Conservation (phyloP, 768 basidiomycete species). For the Udeniomyces megalosporus region DNA sequence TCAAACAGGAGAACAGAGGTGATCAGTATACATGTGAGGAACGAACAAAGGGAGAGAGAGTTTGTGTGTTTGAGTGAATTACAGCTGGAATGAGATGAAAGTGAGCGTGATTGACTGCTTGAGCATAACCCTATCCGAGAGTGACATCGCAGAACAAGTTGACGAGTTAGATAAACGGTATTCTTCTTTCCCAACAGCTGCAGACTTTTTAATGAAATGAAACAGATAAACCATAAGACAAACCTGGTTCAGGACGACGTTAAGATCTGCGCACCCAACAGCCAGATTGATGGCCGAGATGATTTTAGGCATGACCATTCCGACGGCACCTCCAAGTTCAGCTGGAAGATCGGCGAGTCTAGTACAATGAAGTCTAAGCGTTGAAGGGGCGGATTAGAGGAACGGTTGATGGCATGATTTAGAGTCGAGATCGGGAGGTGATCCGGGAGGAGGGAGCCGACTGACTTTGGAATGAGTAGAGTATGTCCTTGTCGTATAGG, state of each 20-base stretch:
- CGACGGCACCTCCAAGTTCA: background rate
- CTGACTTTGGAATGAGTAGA: constrained; percentile 4
- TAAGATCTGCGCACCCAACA: background rate
- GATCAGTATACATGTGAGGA: background rate
- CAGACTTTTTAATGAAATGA: background rate
- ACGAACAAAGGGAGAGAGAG: too few species aligned
- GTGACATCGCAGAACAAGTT: too few species aligned
- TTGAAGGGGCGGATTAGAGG: background rate
- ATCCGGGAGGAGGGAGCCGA: background rate
- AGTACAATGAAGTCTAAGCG: background rate
- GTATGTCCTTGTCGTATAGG: constrained; percentile 1
- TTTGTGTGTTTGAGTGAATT: too few species aligned
- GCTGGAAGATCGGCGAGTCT: background rate
- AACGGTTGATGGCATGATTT: background rate
- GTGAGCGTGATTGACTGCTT: too few species aligned
- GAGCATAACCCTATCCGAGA: too few species aligned
- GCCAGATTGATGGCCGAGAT: constrained; percentile 1
- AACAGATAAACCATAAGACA: background rate
- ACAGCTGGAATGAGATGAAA: too few species aligned
- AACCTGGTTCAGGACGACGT: constrained; percentile 1
- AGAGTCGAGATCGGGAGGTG: too few species aligned
- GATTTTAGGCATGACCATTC: background rate
- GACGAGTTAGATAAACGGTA: too few species aligned
- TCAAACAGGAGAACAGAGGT: background rate
- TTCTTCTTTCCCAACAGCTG: too few species aligned